phyloP scores from a whole-genome alignment of 176 grass and related monocot genomes.

The Oropetium thomaeum region DNA sequence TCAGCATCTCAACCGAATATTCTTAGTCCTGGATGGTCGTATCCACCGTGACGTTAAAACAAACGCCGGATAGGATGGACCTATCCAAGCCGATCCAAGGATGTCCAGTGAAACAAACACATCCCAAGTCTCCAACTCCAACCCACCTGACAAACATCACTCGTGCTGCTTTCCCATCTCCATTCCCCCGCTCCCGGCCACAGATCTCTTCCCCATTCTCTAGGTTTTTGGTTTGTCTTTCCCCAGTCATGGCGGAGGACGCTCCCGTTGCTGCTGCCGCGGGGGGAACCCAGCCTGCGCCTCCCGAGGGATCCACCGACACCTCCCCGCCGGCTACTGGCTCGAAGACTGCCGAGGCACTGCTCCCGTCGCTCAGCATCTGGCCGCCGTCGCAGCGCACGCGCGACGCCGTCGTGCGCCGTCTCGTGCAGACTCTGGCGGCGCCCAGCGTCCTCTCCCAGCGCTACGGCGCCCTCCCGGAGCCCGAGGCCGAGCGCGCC shows the following conservation, averaged over 20 bases:
- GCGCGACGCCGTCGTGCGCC: conserved; percentile 79
- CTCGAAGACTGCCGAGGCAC: conserved; percentile 21
- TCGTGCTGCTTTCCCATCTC: neutral
- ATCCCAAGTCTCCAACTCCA: too few species aligned
- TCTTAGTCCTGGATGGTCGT: too few species aligned
- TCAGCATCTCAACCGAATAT: too few species aligned
- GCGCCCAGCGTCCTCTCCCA: conserved; percentile 65
- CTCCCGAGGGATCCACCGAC: neutral
- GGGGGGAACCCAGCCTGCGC: conserved; percentile 7
- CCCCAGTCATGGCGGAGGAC: conserved; percentile 59
- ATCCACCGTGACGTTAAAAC: too few species aligned
- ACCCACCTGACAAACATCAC: neutral
- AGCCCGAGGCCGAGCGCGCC: conserved; percentile 52
- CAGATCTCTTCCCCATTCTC: conserved; percentile 36
- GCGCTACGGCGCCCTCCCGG: conserved; percentile 61
- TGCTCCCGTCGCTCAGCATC: conserved; percentile 62
- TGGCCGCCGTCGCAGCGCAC: conserved; percentile 94
- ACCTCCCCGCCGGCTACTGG: neutral
- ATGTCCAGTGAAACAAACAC: too few species aligned
- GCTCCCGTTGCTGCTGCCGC: conserved; percentile 28
- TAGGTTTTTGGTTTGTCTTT: neutral
- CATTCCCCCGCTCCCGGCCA: conserved; percentile 11
- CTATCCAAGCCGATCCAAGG: too few species aligned
- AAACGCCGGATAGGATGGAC: too few species aligned
- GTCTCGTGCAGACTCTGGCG: conserved; percentile 70